phyloP scores from a whole-genome alignment of 768 basidiomycete species.

The Russula emetica region DNA sequence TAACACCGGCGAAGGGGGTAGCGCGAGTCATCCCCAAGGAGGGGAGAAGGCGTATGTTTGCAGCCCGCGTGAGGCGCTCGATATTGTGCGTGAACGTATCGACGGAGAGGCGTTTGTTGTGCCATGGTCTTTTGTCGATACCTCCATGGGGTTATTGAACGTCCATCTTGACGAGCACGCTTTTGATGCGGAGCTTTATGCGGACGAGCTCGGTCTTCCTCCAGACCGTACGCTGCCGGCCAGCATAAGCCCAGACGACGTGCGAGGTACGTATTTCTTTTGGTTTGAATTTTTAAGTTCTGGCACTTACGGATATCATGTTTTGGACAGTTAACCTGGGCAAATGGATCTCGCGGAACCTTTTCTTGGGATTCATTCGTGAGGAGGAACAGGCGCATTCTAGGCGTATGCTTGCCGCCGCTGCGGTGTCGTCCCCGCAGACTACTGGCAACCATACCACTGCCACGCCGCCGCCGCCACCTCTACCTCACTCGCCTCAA shows the following conservation, averaged over 20 bases:
- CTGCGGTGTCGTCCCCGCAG: not conserved
- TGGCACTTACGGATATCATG: not conserved
- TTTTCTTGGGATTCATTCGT: slow-evolving; percentile 73
- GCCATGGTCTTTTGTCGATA: slow-evolving; percentile 86
- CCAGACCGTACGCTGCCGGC: slow-evolving; percentile 36
- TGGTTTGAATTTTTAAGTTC: not conserved
- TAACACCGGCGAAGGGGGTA: no score
- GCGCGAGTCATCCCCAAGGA: slow-evolving; percentile 25
- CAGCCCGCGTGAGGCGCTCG: slow-evolving; percentile 79
- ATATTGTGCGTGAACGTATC: slow-evolving; percentile 83
- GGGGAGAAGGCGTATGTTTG: slow-evolving; percentile 42
- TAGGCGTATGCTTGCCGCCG: slow-evolving; percentile 26
- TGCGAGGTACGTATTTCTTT: slow-evolving; percentile 56
- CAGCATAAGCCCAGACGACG: slow-evolving; percentile 67
- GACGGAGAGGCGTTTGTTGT: slow-evolving; percentile 89
- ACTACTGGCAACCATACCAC: not conserved
- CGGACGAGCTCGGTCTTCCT: slow-evolving; percentile 81
- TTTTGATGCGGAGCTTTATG: slow-evolving; percentile 94
- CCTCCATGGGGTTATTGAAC: slow-evolving; percentile 81
- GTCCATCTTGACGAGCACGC: slow-evolving; percentile 84
- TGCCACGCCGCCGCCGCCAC: slow-evolving; percentile 8
- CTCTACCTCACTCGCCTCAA: slow-evolving; percentile 9
- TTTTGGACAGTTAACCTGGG: slow-evolving; percentile 72
- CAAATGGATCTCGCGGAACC: slow-evolving; percentile 84
- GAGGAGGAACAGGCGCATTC: slow-evolving; percentile 52